Percentiles rank a stretch among this genome's conserved stretches.
Conservation (phyloP, 345 rosid genomes). For the Diplotaxis tenuifolia region DNA sequence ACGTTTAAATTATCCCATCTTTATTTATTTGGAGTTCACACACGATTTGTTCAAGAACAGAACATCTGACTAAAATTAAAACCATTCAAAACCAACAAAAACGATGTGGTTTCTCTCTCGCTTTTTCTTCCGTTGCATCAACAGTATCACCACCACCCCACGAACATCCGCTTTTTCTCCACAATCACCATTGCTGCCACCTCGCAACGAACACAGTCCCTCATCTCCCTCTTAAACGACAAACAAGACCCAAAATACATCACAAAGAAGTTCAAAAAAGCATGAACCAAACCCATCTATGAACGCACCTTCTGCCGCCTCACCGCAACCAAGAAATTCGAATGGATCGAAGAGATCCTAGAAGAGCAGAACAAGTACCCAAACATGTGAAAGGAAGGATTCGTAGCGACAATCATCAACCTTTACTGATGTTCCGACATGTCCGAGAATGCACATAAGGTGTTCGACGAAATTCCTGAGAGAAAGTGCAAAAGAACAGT, state of each 20-base stretch:
- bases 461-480: conserved; percentile 46
- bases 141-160: conserved; percentile 29
- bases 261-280: conserved; percentile 59
- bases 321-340: not conserved
- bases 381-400: not conserved
- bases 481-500: conserved; percentile 51
- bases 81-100: too few relatives aligned
- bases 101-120: conserved; percentile 43
- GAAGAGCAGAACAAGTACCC: not conserved
- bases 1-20: too few relatives aligned
- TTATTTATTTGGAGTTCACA: too few relatives aligned
- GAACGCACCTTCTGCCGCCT: not conserved
- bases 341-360: not conserved
- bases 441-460: not conserved
- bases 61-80: too few relatives aligned
- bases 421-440: not conserved
- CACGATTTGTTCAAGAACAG: too few relatives aligned
- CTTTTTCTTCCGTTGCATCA: conserved; percentile 43
- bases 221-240: conserved; percentile 33
- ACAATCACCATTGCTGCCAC: conserved; percentile 9
- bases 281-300: conserved; percentile 32
- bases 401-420: not conserved
- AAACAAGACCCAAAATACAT: conserved; percentile 58
- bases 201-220: conserved; percentile 29
- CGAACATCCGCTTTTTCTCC: conserved; percentile 35